Evolutionary conservation across 345 rosid genomes (phyloP).

Genomic region (Eucalyptus polyanthemos): DNA sequence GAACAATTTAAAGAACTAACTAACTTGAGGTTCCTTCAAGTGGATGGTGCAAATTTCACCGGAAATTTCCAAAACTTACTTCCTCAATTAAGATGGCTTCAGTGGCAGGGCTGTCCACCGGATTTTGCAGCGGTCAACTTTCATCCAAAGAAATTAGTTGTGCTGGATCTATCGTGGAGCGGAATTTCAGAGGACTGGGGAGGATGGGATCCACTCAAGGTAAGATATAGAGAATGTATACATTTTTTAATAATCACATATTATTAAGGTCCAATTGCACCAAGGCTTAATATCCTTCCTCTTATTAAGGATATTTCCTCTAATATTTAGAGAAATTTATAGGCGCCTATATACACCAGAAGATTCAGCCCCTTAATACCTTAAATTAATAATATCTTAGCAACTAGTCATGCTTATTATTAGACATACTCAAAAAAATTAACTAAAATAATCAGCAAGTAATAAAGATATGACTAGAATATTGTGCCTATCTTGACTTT

Average conservation of each 20-base stretch:
- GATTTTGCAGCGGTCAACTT: background rate
- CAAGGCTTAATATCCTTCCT: background rate
- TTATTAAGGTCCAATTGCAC: background rate
- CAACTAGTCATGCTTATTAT: background rate
- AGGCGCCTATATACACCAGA: background rate
- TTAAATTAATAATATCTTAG: background rate
- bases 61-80: background rate
- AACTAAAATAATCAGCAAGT: no score
- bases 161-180: background rate
- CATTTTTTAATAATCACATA: background rate
- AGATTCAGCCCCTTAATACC: background rate
- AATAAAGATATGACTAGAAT: background rate
- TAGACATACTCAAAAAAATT: background rate
- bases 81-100: background rate
- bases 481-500: background rate
- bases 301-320: background rate
- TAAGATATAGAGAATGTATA: background rate
- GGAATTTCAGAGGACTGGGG: background rate
- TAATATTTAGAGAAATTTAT: background rate
- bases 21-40: background rate
- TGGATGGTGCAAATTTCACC: background rate
- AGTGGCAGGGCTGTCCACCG: background rate
- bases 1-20: background rate
- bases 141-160: background rate
- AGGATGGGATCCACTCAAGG: background rate